phyloP scores from a whole-genome alignment of 495 filamentous ascomycete genomes.

The Choiromyces venosus region DNA sequence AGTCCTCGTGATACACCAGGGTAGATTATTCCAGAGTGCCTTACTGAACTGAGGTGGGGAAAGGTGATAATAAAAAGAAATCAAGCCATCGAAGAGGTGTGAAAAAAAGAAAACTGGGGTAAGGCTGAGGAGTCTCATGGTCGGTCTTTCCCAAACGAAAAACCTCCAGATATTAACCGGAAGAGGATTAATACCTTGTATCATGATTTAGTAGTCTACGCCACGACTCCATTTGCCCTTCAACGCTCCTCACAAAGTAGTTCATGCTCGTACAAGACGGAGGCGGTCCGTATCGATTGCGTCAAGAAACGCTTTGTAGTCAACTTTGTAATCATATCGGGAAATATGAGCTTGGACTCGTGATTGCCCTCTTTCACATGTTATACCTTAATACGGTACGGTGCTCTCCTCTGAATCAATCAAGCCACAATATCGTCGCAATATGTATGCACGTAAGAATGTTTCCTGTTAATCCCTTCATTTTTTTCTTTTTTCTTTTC shows the following conservation, averaged over 20 bases:
- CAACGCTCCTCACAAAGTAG: neutral
- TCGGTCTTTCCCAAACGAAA: neutral
- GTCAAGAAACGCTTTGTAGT: neutral
- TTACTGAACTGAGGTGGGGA: neutral
- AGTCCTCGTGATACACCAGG: neutral
- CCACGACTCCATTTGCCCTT: neutral
- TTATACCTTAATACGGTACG: neutral
- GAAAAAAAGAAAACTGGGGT: neutral
- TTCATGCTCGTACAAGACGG: neutral
- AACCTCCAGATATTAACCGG: neutral
- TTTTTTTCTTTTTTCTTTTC: conserved; percentile 5
- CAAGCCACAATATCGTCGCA: conserved; percentile 21
- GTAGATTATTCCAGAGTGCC: neutral
- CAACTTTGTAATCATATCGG: neutral
- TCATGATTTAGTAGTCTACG: neutral
- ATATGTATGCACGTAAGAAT: conserved; percentile 6
- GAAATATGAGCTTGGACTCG: neutral
- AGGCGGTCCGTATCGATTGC: neutral
- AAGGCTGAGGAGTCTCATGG: neutral
- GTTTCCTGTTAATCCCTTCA: conserved; percentile 3
- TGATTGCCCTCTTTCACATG: neutral
- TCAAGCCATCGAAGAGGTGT: neutral
- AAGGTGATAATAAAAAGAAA: neutral
- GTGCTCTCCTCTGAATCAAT: conserved; percentile 12
- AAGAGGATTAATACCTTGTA: neutral